These are phyloP conservation scores for Penicillium oxalicum DNA, from an alignment of 2,329 filamentous ascomycete genomes.

Conservation along the genomic window DNA sequence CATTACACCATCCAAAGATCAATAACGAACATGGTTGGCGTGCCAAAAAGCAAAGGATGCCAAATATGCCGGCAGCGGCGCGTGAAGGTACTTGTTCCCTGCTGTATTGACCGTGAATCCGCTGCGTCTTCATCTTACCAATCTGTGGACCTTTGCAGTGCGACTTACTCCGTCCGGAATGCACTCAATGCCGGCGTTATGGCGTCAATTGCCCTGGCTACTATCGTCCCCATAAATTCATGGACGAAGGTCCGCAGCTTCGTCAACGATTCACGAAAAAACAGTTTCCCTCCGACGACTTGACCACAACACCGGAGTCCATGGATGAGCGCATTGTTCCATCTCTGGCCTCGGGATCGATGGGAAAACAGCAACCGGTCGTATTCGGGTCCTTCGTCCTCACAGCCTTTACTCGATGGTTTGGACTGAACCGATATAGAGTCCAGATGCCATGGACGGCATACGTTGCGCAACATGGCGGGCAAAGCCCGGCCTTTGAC, in stretches of 20 bases:
- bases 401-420: constrained; percentile 19
- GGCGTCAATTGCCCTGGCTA: constrained; percentile 31
- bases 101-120: too few relatives aligned
- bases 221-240: constrained; percentile 24
- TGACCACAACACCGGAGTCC: constrained; percentile 5
- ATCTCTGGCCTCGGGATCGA: constrained; percentile 20
- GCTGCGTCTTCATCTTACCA: not conserved
- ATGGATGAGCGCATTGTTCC: constrained; percentile 20
- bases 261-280: constrained; percentile 21
- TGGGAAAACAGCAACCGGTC: constrained; percentile 19
- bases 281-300: not conserved
- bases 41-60: constrained; percentile 34
- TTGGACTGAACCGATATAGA: constrained; percentile 21
- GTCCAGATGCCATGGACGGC: constrained; percentile 20
- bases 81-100: constrained; percentile 19
- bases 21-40: constrained; percentile 26
- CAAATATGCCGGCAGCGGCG: constrained; percentile 30
- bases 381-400: constrained; percentile 23
- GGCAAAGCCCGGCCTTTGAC: constrained; percentile 20
- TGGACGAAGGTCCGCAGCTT: constrained; percentile 29
- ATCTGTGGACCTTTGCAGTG: constrained; percentile 14
- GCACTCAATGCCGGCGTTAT: constrained; percentile 29
- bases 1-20: too few relatives aligned
- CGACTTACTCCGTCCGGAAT: constrained; percentile 23
- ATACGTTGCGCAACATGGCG: constrained; percentile 17